A percentile compares a stretch with the other conserved stretches of the same genome.
Evolutionary conservation across 208 protist species (phyloP).

Genomic region (Leishmania mexicana): DNA sequence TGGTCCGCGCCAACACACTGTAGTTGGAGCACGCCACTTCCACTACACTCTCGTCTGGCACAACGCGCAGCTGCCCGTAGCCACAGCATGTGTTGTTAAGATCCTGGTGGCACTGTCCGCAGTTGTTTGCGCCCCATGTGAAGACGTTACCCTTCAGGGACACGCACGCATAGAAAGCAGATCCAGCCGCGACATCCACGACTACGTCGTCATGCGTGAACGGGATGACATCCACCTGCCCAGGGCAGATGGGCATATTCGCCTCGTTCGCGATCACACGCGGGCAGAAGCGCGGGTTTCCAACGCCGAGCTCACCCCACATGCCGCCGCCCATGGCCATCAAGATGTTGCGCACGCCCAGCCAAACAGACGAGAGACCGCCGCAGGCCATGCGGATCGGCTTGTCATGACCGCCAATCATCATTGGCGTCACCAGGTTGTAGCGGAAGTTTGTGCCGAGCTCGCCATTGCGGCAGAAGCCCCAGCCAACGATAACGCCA

Average conservation of each 20-base stretch:
- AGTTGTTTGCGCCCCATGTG: constrained; percentile 82
- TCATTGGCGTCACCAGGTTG: constrained; percentile 74
- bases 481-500: constrained; percentile 82
- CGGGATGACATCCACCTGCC: constrained; percentile 52
- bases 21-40: constrained; percentile 70
- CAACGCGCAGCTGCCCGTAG: constrained; percentile 43
- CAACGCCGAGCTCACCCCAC: constrained; percentile 82
- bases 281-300: constrained; percentile 62
- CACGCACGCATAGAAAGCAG: constrained; percentile 58
- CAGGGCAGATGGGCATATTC: constrained; percentile 66
- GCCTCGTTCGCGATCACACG: constrained; percentile 63
- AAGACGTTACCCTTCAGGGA: constrained; percentile 58
- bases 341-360: constrained; percentile 59
- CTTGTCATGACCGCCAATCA: constrained; percentile 79
- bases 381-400: constrained; percentile 72
- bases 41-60: constrained; percentile 56
- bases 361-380: constrained; percentile 66
- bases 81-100: constrained; percentile 54
- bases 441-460: constrained; percentile 62
- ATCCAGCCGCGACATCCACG: constrained; percentile 63
- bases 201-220: constrained; percentile 48
- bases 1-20: constrained; percentile 63
- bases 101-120: constrained; percentile 64
- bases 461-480: constrained; percentile 67
- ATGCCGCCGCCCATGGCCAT: constrained; percentile 76